These are phyloP conservation scores for Aspergillus indologenus DNA, from an alignment of 495 filamentous ascomycete genomes.

Conservation along the genomic window DNA sequence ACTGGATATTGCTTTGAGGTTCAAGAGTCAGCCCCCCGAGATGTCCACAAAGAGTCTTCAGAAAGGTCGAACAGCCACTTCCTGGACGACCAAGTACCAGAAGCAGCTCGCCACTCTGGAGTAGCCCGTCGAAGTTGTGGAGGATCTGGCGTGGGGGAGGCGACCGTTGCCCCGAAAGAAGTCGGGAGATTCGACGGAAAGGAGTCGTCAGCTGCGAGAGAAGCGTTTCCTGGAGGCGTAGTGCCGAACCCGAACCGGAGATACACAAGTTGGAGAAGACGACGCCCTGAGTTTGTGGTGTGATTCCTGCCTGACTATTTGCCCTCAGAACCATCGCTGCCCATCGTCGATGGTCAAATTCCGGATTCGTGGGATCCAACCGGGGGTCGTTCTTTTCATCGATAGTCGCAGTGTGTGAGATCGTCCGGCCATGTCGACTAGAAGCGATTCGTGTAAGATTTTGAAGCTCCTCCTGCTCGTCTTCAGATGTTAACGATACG, in stretches of 20 bases:
- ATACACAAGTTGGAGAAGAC: conserved; percentile 48
- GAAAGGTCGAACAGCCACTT: conserved; percentile 37
- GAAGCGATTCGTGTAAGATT: conserved; percentile 29
- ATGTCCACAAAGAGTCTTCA: conserved; percentile 37
- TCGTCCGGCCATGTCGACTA: conserved; percentile 23
- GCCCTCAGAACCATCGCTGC: conserved; percentile 35
- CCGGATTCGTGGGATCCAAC: conserved; percentile 46
- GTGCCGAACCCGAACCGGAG: conserved; percentile 46
- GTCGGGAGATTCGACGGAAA: conserved; percentile 31
- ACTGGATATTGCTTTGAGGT: conserved; percentile 39
- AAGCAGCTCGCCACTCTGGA: conserved; percentile 36
- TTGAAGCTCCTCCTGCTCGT: conserved; percentile 14
- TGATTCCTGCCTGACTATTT: conserved; percentile 36
- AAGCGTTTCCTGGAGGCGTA: conserved; percentile 50
- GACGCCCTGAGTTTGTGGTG: conserved; percentile 33
- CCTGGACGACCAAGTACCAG: conserved; percentile 44
- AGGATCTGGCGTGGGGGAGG: conserved; percentile 29
- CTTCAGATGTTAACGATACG: not conserved
- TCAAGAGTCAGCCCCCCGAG: conserved; percentile 36
- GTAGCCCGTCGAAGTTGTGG: conserved; percentile 32
- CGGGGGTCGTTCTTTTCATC: conserved; percentile 35
- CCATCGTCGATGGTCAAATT: conserved; percentile 56
- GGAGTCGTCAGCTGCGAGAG: conserved; percentile 41
- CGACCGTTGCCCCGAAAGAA: conserved; percentile 22
- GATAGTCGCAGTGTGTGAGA: conserved; percentile 19